Evolutionary conservation across 2,329 filamentous ascomycete species (phyloP), one percentile per base, ranked within the genome.

Genomic region (Aspergillus pseudoterreus): DNA sequence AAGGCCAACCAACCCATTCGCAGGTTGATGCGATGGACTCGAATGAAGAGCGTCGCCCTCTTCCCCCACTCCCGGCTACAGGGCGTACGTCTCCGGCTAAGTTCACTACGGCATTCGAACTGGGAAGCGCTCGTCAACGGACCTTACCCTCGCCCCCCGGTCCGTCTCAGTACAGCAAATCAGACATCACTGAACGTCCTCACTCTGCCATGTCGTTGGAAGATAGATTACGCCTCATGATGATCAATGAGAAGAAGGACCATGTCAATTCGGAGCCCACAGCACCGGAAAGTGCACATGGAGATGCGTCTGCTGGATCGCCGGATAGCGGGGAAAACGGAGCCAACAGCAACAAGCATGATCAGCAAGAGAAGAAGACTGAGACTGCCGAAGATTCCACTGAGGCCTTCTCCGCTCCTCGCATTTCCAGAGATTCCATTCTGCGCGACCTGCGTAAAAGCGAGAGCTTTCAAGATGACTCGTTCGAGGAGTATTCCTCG

Each of bases 341-440:
- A 36, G 58, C 64, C 10, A 41, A 58, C 3, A 56, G 52, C 66
- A 77, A 59, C 75, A 80, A 35, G n/a, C 32, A 52, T 69, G 71
- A 66, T 17, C 59, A 62, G 12, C 49, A 54, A 21, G 50, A 55
- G 30, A 38, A 21, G 15, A 24, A 42, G 12, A 21, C n/a, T 19
- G 41, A 50, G 9, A 11, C 44, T 8, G 24, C 17, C 6, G 42
- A 30, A 39, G 82, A 85, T 17, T 81, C 85, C 49, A 78, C 79
- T 69, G 86, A 60, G 80, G 81, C 48, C 73, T 79, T 51, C 77
- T 81, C 62, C 12, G 89, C 85, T 15, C 80, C 88, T 10, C 87
- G 87, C 49, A 95, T 97, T 65, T 96, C 92, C 8, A 84, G 92
- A 35, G 94, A 97, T 68, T 96, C 92, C 0, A 97, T 97, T 60